phyloP scores from a whole-genome alignment of 805 yeast genomes.

The Yamadazyma sp. region DNA sequence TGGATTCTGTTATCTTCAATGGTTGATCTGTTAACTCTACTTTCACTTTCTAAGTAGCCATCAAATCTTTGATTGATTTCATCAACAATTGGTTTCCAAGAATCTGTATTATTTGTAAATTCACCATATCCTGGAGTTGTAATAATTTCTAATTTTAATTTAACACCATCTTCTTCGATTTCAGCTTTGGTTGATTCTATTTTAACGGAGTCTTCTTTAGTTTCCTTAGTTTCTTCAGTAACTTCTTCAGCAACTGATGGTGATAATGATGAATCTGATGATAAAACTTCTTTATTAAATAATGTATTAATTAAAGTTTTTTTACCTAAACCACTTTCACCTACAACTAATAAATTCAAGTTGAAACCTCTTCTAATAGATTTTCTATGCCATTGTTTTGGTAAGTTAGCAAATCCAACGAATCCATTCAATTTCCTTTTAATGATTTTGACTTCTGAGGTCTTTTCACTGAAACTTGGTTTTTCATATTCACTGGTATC shows the following conservation, averaged over 20 bases:
- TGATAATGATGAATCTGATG: conserved; percentile 1
- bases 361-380: conserved; percentile 86
- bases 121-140: conserved; percentile 96
- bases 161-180: conserved; percentile 90
- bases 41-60: conserved; percentile 84
- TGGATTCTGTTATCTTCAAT: conserved; percentile 83
- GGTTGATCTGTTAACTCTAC: conserved; percentile 68
- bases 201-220: conserved; percentile 24
- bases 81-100: conserved; percentile 89
- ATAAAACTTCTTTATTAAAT: conserved; percentile 48
- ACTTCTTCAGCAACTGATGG: conserved; percentile 32
- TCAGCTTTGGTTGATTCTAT: conserved; percentile 26
- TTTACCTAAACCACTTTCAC: conserved; percentile 91
- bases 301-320: conserved; percentile 88
- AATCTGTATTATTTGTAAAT: conserved; percentile 60
- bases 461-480: conserved; percentile 1
- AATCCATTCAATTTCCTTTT: conserved; percentile 84
- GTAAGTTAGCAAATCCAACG: conserved; percentile 96
- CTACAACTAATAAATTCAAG: conserved; percentile 85
- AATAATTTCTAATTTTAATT: conserved; percentile 75
- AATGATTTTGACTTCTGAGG: conserved; percentile 54
- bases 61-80: conserved; percentile 87
- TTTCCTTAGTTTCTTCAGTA: conserved; percentile 9
- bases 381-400: conserved; percentile 98
- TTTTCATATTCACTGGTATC: conserved; percentile 14